Evolutionary conservation across 495 filamentous ascomycete species (phyloP).

Genomic region (Glonium stellatum): DNA sequence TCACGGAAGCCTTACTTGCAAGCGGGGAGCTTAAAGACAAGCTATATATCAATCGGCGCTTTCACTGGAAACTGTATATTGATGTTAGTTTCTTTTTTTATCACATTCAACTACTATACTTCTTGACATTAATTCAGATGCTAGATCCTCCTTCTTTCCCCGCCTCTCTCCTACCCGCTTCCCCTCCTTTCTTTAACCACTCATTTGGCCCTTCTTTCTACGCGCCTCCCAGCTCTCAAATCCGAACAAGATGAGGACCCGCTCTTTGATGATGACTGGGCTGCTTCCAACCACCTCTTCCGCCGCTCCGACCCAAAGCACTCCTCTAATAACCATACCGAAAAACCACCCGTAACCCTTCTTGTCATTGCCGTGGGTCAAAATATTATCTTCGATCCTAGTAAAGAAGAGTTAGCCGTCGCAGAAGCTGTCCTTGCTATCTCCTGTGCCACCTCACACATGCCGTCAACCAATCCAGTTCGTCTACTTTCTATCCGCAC

Average conservation of each 20-base stretch:
- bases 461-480: conserved; percentile 37
- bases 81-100: conserved; percentile 57
- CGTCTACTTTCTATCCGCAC: conserved; percentile 57
- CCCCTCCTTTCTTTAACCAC: conserved; percentile 88
- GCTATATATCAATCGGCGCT: conserved; percentile 76
- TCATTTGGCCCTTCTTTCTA: conserved; percentile 87
- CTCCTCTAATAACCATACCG: background rate
- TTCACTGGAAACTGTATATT: conserved; percentile 94
- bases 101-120: background rate
- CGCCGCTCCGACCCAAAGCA: conserved; percentile 37
- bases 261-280: conserved; percentile 98
- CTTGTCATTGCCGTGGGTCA: conserved; percentile 79
- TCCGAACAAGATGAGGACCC: conserved; percentile 90
- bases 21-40: conserved; percentile 61
- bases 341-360: conserved; percentile 73
- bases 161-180: conserved; percentile 82
- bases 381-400: conserved; percentile 91
- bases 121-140: conserved; percentile 1
- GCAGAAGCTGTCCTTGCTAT: conserved; percentile 76
- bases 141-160: conserved; percentile 88
- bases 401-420: conserved; percentile 81
- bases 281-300: conserved; percentile 69
- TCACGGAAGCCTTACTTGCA: conserved; percentile 80
- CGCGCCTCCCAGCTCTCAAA: conserved; percentile 73
- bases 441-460: conserved; percentile 33